Percentiles rank a stretch among this genome's conserved stretches.
These are phyloP conservation scores for Hypericum perforatum DNA, from an alignment of 345 rosid genomes.

Conservation along the genomic window DNA sequence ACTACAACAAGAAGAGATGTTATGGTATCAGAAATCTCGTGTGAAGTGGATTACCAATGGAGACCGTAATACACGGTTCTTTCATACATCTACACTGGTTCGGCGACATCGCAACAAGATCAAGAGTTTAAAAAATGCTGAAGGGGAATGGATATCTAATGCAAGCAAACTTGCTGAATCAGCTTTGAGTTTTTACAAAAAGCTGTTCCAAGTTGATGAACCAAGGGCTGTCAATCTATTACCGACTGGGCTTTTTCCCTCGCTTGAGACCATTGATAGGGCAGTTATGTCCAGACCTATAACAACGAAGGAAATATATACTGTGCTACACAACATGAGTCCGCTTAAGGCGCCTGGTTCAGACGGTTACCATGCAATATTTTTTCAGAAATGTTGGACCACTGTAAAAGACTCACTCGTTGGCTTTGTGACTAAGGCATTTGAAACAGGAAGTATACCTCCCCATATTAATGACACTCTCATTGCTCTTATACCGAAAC, in stretches of 20 bases:
- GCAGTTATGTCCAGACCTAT: too few species aligned
- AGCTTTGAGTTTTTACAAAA: neutral
- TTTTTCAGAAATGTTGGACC: too few species aligned
- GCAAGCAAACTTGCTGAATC: neutral
- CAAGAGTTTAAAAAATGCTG: neutral
- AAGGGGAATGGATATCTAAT: neutral
- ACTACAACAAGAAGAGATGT: neutral
- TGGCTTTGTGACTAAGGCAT: too few species aligned
- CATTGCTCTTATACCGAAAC: too few species aligned
- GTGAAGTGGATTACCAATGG: neutral
- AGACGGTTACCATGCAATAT: too few species aligned
- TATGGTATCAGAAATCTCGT: neutral
- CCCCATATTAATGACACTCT: too few species aligned
- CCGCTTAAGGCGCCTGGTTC: too few species aligned
- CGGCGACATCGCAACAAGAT: neutral
- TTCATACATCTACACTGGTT: neutral
- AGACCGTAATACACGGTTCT: neutral
- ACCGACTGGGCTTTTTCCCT: neutral
- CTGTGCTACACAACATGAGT: too few species aligned
- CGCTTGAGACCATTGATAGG: neutral
- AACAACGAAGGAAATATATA: too few species aligned
- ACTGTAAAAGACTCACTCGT: too few species aligned
- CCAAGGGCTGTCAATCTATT: neutral
- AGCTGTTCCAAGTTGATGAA: neutral
- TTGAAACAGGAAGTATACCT: too few species aligned